A percentile compares a stretch with the other conserved stretches of the same genome.
phyloP scores from a whole-genome alignment of 768 basidiomycete species.

The Suillus occidentalis region DNA sequence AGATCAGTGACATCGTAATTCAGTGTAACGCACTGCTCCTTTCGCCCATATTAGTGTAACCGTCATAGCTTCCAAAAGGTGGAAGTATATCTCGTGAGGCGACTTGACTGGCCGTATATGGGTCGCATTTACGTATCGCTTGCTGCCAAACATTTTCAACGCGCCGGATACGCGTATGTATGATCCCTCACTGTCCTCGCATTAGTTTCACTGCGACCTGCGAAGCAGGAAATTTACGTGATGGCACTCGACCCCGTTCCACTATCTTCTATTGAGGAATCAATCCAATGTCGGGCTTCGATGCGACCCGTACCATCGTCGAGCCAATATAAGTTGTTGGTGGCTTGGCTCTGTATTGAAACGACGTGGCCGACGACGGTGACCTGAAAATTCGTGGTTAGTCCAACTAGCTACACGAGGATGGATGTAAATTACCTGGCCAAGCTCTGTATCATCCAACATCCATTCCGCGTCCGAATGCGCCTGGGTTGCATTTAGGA shows the following conservation, averaged over 20 bases:
- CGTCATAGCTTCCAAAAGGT: conserved; percentile 72
- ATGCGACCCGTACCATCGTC: conserved; percentile 85
- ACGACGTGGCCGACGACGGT: conserved; percentile 75
- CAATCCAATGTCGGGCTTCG: conserved; percentile 83
- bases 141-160: conserved; percentile 79
- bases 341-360: conserved; percentile 66
- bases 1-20: neutral
- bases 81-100: conserved; percentile 78
- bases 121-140: conserved; percentile 78
- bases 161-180: conserved; percentile 82
- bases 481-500: conserved; percentile 73
- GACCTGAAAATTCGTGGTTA: conserved; percentile 43
- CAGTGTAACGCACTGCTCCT: conserved; percentile 53
- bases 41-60: conserved; percentile 65
- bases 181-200: conserved; percentile 55
- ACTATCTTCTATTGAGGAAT: conserved; percentile 53
- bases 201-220: neutral
- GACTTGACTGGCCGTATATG: conserved; percentile 71
- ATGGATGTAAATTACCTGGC: conserved; percentile 54
- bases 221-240: neutral
- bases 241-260: neutral
- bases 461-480: conserved; percentile 89
- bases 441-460: conserved; percentile 77
- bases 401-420: conserved; percentile 5
- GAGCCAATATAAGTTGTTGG: conserved; percentile 76